phyloP scores from a whole-genome alignment of 2,329 filamentous ascomycete genomes.

The Alternaria sp. region DNA sequence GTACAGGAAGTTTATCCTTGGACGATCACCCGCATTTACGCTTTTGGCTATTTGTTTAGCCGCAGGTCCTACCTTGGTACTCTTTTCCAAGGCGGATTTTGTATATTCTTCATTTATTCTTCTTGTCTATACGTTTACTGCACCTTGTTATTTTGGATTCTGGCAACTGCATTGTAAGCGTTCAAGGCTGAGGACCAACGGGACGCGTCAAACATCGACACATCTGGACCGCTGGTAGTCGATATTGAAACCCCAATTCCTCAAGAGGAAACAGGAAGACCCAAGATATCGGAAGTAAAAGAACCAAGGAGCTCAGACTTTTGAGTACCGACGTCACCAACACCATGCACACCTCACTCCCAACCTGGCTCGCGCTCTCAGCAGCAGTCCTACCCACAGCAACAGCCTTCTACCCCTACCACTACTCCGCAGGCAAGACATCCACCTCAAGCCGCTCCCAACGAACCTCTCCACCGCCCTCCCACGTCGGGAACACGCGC shows the following conservation, averaged over 20 bases:
- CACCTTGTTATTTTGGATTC: neutral
- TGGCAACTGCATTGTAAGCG: neutral
- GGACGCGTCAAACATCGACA: neutral
- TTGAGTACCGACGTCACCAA: neutral
- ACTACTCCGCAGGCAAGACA: slow-evolving; percentile 25
- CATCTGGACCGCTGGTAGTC: neutral
- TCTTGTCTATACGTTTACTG: slow-evolving; percentile 5
- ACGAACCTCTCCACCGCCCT: slow-evolving; percentile 14
- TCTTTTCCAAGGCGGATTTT: neutral
- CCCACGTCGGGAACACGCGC: slow-evolving; percentile 3
- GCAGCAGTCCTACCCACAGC: slow-evolving; percentile 38
- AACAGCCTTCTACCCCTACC: slow-evolving; percentile 50
- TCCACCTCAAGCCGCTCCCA: slow-evolving; percentile 10
- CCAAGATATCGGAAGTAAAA: neutral
- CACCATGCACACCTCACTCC: slow-evolving; percentile 36
- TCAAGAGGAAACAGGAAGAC: neutral
- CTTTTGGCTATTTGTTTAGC: neutral
- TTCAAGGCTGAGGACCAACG: neutral
- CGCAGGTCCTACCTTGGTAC: neutral
- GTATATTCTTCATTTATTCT: slow-evolving; percentile 1
- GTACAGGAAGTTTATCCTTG: neutral
- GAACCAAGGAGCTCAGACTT: neutral
- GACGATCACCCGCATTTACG: neutral
- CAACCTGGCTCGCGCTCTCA: slow-evolving; percentile 35
- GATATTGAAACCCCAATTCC: neutral